A percentile compares a stretch with the other conserved stretches of the same genome.
These are phyloP conservation scores for Colletotrichum cuscutae DNA, from an alignment of 2,329 filamentous ascomycete genomes.

Conservation along the genomic window DNA sequence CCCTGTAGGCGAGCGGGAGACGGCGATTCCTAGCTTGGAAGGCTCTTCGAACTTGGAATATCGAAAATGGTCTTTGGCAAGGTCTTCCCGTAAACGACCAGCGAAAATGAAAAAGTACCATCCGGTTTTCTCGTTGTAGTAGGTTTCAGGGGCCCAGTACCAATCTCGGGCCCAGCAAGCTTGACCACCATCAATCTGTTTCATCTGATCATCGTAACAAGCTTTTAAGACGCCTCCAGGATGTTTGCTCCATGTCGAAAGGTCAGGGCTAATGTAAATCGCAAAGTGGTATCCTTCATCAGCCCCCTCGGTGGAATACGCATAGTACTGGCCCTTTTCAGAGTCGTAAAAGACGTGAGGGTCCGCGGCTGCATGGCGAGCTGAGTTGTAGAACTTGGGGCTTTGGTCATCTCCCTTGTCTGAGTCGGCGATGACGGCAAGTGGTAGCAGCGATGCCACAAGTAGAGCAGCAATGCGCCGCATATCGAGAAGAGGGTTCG, in stretches of 20 bases:
- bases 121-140: conserved; percentile 47
- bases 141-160: conserved; percentile 49
- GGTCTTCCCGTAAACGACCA: conserved; percentile 44
- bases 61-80: conserved; percentile 45
- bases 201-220: conserved; percentile 44
- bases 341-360: conserved; percentile 46
- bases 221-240: conserved; percentile 46
- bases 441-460: not conserved
- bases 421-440: not conserved
- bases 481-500: not conserved
- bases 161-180: conserved; percentile 49
- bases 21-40: conserved; percentile 48
- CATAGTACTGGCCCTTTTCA: conserved; percentile 43
- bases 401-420: too few relatives aligned
- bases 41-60: conserved; percentile 49
- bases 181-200: conserved; percentile 43
- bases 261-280: conserved; percentile 48
- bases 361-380: conserved; percentile 45
- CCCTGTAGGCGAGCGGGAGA: conserved; percentile 46
- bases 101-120: conserved; percentile 52
- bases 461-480: not conserved
- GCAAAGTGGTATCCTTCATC: conserved; percentile 46
- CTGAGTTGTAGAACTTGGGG: conserved; percentile 48
- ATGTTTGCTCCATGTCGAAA: conserved; percentile 47
- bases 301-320: conserved; percentile 49